phyloP scores from a whole-genome alignment of 2,329 filamentous ascomycete genomes.

The Plectosphaerella sp. region DNA sequence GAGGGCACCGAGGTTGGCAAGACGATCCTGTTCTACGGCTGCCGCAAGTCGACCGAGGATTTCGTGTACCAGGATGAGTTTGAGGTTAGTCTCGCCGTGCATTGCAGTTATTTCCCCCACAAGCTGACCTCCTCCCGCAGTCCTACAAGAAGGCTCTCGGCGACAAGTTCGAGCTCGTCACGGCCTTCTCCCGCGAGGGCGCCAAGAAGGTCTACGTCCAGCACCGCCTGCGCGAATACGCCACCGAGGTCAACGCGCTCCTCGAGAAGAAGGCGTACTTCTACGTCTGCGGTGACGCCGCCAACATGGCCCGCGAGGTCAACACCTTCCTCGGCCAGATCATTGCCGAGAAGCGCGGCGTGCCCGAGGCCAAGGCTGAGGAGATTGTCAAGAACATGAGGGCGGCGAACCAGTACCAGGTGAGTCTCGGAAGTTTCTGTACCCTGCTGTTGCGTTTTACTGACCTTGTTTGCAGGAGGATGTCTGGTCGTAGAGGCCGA shows the following conservation, averaged over 20 bases:
- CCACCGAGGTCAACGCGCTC: constrained; percentile 81
- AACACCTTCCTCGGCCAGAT: constrained; percentile 84
- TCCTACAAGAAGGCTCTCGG: constrained; percentile 79
- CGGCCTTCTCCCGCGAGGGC: constrained; percentile 88
- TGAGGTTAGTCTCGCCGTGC: constrained; percentile 60
- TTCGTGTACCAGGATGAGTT: constrained; percentile 91
- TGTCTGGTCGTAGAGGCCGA: constrained; percentile 56
- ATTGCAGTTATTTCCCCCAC: background rate
- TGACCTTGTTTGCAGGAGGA: constrained; percentile 50
- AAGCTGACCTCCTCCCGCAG: constrained; percentile 37
- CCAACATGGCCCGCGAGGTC: constrained; percentile 94
- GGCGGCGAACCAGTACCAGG: constrained; percentile 92
- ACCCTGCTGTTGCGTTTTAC: background rate
- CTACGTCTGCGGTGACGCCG: constrained; percentile 96
- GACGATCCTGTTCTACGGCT: constrained; percentile 92
- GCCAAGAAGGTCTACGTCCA: constrained; percentile 95
- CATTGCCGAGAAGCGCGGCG: constrained; percentile 75
- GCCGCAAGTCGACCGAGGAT: constrained; percentile 81
- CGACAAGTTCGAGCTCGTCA: constrained; percentile 85
- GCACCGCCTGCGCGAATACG: constrained; percentile 79
- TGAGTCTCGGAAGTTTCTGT: constrained; percentile 29
- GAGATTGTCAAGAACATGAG: constrained; percentile 98
- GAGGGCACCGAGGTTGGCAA: constrained; percentile 79
- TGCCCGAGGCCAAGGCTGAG: constrained; percentile 83
- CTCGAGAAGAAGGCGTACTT: constrained; percentile 86